A percentile compares a stretch with the other conserved stretches of the same genome.
These are phyloP conservation scores for Diutina catenulata DNA, from an alignment of 1,139 yeast genomes.

Conservation along the genomic window DNA sequence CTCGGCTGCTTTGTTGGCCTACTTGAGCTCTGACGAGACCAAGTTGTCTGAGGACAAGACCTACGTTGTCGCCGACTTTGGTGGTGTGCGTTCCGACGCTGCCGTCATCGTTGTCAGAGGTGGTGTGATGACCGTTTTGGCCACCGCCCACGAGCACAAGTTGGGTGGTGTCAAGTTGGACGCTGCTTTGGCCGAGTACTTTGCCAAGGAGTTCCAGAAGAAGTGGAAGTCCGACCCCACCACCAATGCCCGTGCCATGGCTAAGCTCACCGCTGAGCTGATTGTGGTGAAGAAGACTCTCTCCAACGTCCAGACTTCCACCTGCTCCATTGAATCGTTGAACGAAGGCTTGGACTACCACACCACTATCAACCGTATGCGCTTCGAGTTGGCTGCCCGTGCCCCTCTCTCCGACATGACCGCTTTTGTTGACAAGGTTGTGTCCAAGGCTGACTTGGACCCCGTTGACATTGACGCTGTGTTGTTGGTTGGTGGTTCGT, in stretches of 20 bases:
- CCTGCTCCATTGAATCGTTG: constrained; percentile 89
- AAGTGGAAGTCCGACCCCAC: constrained; percentile 76
- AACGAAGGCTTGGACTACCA: constrained; percentile 93
- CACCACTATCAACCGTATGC: constrained; percentile 84
- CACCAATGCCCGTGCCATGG: constrained; percentile 69
- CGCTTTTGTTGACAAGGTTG: constrained; percentile 60
- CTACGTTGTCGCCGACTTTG: constrained; percentile 91
- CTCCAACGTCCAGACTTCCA: constrained; percentile 79
- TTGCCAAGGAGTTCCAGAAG: constrained; percentile 91
- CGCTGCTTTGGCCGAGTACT: constrained; percentile 64
- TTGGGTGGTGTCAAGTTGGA: constrained; percentile 89
- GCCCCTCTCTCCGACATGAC: constrained; percentile 66
- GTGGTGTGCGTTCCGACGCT: constrained; percentile 94
- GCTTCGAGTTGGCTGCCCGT: constrained; percentile 84
- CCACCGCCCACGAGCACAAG: constrained; percentile 73
- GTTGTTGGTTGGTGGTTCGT: constrained; percentile 85
- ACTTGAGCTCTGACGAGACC: constrained; percentile 40
- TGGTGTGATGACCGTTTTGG: constrained; percentile 80
- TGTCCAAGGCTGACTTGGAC: constrained; percentile 77
- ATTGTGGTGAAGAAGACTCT: constrained; percentile 83
- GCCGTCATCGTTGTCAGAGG: constrained; percentile 91
- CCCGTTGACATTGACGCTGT: constrained; percentile 84
- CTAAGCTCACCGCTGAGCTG: constrained; percentile 80
- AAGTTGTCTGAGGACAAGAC: constrained; percentile 58
- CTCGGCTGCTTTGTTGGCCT: constrained; percentile 81